These are phyloP conservation scores for Fusarium musae DNA, from an alignment of 2,329 filamentous ascomycete species.

Conservation along the genomic window DNA sequence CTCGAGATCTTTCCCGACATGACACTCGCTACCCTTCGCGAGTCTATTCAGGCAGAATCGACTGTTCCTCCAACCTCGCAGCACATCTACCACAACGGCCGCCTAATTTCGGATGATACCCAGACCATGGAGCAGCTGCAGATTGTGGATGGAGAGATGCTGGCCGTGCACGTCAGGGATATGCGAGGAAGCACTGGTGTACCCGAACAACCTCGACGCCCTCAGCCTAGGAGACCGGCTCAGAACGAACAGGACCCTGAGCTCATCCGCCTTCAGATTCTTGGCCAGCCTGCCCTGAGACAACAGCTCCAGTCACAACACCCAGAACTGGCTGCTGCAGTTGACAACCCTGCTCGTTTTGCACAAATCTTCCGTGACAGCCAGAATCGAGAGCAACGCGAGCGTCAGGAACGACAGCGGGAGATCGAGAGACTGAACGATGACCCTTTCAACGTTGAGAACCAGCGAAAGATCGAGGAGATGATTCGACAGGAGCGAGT, in stretches of 20 bases:
- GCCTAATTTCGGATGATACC: conserved; percentile 78
- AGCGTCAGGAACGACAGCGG: conserved; percentile 80
- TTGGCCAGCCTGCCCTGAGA: conserved; percentile 80
- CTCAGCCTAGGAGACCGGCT: conserved; percentile 47
- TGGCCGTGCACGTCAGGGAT: conserved; percentile 82
- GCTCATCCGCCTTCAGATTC: conserved; percentile 81
- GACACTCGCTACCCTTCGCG: conserved; percentile 86
- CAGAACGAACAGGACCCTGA: conserved; percentile 74
- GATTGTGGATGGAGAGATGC: conserved; percentile 90
- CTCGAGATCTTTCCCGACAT: conserved; percentile 86
- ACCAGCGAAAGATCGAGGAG: conserved; percentile 92
- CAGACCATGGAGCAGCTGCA: conserved; percentile 85
- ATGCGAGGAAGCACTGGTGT: conserved; percentile 61
- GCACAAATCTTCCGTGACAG: conserved; percentile 75
- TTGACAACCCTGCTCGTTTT: conserved; percentile 82
- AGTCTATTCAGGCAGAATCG: conserved; percentile 86
- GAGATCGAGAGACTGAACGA: conserved; percentile 88
- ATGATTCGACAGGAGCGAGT: conserved; percentile 96
- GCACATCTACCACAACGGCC: conserved; percentile 90
- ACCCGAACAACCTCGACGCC: conserved; percentile 50
- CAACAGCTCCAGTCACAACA: conserved; percentile 76
- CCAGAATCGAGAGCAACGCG: conserved; percentile 75
- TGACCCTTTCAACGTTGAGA: conserved; percentile 93
- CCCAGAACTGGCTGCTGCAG: conserved; percentile 79
- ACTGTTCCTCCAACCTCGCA: conserved; percentile 77